phyloP scores from a whole-genome alignment of 768 basidiomycete genomes.

The Agaricus blazei region DNA sequence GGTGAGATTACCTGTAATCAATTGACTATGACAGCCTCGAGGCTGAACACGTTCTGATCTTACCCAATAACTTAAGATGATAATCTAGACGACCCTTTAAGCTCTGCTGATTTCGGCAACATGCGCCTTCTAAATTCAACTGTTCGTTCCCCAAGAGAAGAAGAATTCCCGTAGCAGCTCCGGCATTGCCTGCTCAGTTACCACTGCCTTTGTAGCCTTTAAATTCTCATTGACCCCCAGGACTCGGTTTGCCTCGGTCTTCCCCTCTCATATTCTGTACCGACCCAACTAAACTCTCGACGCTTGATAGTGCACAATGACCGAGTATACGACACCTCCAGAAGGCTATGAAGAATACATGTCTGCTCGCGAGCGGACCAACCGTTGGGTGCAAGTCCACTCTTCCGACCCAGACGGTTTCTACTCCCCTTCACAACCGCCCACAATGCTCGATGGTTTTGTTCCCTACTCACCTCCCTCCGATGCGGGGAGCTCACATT shows the following conservation, averaged over 20 bases:
- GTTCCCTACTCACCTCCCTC: slow-evolving; percentile 38
- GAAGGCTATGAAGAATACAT: slow-evolving; percentile 55
- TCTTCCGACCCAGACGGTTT: slow-evolving; percentile 33
- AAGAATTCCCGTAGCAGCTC: slow-evolving; percentile 25
- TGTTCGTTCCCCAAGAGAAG: slow-evolving; percentile 18
- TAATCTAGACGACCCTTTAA: slow-evolving; percentile 28
- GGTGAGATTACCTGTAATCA: slow-evolving; percentile 3
- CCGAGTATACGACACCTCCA: slow-evolving; percentile 57
- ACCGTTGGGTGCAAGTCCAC: slow-evolving; percentile 52
- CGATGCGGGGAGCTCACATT: slow-evolving; percentile 44
- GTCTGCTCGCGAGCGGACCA: slow-evolving; percentile 56
- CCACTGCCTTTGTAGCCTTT: slow-evolving; percentile 21
- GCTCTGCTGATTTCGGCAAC: slow-evolving; percentile 26
- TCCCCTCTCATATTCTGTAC: slow-evolving; percentile 17
- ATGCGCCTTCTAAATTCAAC: slow-evolving; percentile 24
- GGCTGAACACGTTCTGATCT: slow-evolving; percentile 46
- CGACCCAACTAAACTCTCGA: slow-evolving; percentile 3
- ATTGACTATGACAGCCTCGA: slow-evolving; percentile 27
- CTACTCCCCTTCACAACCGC: slow-evolving; percentile 57
- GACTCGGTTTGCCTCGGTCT: slow-evolving; percentile 15
- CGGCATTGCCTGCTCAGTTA: slow-evolving; percentile 23
- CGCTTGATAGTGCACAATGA: slow-evolving; percentile 37
- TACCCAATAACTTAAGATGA: slow-evolving; percentile 26
- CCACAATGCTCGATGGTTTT: slow-evolving; percentile 42
- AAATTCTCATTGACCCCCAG: slow-evolving; percentile 25